Conservation (phyloP, 2,329 filamentous ascomycete genomes). For the Fusarium pseudocircinatum region DNA sequence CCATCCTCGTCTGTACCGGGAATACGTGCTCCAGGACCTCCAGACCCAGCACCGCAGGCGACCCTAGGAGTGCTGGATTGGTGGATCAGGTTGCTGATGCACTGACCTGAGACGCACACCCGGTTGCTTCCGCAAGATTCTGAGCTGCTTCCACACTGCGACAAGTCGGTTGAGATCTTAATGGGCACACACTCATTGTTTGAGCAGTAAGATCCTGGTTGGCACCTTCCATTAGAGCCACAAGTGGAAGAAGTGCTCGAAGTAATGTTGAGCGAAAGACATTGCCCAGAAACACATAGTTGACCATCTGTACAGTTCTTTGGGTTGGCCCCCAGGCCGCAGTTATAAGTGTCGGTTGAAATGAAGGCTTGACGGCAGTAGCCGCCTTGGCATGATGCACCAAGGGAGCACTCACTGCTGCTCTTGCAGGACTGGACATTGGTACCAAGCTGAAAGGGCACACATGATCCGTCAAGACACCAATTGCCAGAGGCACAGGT, state of each 20-base stretch:
- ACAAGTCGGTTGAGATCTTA: slow-evolving; percentile 17
- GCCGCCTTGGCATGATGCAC: background rate
- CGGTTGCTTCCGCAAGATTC: slow-evolving; percentile 5
- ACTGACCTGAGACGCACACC: slow-evolving; percentile 23
- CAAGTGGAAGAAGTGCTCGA: background rate
- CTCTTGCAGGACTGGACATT: slow-evolving; percentile 25
- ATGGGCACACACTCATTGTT: slow-evolving; percentile 6
- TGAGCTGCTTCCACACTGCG: slow-evolving; percentile 6
- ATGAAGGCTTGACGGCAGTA: slow-evolving; percentile 23
- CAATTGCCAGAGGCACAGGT: slow-evolving; percentile 29
- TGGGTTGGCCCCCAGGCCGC: background rate
- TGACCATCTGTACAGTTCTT: slow-evolving; percentile 22
- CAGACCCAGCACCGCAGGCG: slow-evolving; percentile 13
- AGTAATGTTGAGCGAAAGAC: slow-evolving; percentile 15
- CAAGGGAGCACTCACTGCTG: slow-evolving; percentile 15
- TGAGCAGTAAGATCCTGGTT: slow-evolving; percentile 19
- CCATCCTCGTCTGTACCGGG: background rate
- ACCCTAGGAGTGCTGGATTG: background rate
- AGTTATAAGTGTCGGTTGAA: slow-evolving; percentile 21
- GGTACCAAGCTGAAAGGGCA: slow-evolving; percentile 27
- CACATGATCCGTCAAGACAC: slow-evolving; percentile 32
- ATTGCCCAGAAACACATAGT: slow-evolving; percentile 22
- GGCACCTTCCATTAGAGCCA: slow-evolving; percentile 1
- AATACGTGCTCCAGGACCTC: slow-evolving; percentile 21
- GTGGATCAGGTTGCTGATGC: slow-evolving; percentile 12